Base-by-base conservation (phyloP, 148 eudicot species). In the Fallopia convolvulus region DNA sequence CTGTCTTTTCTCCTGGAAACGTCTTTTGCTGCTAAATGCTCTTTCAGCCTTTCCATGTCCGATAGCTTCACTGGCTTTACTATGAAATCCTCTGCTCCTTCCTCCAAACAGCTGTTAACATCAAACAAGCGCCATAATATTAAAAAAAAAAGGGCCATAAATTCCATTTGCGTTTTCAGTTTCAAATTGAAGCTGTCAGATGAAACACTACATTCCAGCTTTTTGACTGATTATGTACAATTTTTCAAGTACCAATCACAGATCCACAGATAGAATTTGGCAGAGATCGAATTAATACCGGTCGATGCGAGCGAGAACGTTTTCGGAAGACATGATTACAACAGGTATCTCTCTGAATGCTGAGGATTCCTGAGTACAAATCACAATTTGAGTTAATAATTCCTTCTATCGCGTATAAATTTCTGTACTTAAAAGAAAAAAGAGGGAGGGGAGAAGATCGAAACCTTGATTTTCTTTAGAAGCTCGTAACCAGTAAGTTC, bases 401-500 rank as follows among this genome's bases (percentile, higher is more conserved):
- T 44, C 47, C 47, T 44, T 2, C 47, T 44, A 44, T 44, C 10
- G 47, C 47, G 47, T 44, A 5, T 5, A 23, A 70, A 70, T 44
- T 44, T 44, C 47, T 44, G 1, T 36, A 36, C 8, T 63, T 6
- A 68, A 30, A 1, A 11, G 0, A 33, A 39, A 8, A 17, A 12
- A 39, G 17, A 14, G 1, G 39, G 48, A 5, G 74, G 36, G 49
- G 61, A 56, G 48, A 60, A 30, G 48, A 5, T 36, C 33, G 68
- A 23, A 44, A 92, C 95, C 96, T 93, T 93, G 40, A 93, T 90
- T 77, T 85, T 86, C 79, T 93, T 91, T 49, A 93, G 91, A 75
- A 93, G 85, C 70, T 93, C 98, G 72, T 89, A 93, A 11, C 98
- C 97, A 68, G 92, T 93, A 97, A 91, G 88, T 75, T 93, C 98